Base-by-base conservation (phyloP, 176 grass and related monocot species). In the Typha latifolia region DNA sequence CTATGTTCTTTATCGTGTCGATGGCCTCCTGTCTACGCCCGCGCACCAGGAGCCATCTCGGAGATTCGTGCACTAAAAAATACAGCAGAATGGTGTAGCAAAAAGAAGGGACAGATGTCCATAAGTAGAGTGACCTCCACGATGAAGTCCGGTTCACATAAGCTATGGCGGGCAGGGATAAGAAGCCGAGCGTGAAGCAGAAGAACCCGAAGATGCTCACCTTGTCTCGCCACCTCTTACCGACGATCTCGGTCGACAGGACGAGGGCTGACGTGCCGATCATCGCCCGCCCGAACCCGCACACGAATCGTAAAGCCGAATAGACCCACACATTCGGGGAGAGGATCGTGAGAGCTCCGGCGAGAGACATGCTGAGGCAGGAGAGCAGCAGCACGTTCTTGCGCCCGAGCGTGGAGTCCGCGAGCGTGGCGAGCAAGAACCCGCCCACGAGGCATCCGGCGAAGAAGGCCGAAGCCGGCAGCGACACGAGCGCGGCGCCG, bases 281-380 rank as follows among this genome's bases (percentile, higher is more conserved):
- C 49, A 87, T 84, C 67, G 93, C 87, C 1, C 93, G 67, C 7
- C 74, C 82, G 71, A 86, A 84, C 11, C 93, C 93, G 37, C 75
- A 84, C 32, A 92, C 24, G 26, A 97, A 92, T 26, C 88, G 70
- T 69, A 89, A 67, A 14, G 74, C 78, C 3, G 88, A 72, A 71
- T 97, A 97, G 48, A 69, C 84, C 88, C 85, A 97, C 19, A 97
- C 71, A 82, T 92, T 91, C 7, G 93, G 88, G 67, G 88, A 73
- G 43, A 78, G 68, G 14, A 74, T 75, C 3, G 85, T 85, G 18
- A 85, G 86, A 63, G 68, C 77, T 64, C 80, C 88, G 26, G 80
- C 69, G 47, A 86, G 52, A 22, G 93, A 89, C 93, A 84, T 91
- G 69, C 69, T 11, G 53, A 80, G 62, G 14, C 81, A 67, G 13